Base-by-base conservation (phyloP, 768 basidiomycete species). In the Lentinus tigrinus region DNA sequence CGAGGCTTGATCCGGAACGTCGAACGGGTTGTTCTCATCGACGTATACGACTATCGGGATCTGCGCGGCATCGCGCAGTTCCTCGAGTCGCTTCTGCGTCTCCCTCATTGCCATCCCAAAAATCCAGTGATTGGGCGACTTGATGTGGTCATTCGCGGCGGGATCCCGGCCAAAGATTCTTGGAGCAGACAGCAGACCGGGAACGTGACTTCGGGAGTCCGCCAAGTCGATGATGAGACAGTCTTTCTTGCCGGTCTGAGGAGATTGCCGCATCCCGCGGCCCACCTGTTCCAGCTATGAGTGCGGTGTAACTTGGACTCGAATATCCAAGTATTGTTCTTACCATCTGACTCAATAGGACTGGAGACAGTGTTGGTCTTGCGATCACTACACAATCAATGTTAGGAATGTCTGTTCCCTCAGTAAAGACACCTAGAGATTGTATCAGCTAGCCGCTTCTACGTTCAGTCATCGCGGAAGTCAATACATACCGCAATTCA, bases 371-470 rank as follows among this genome's bases (percentile, higher is more conserved):
- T 2, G 95, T 98, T n/a, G 95, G 95, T 21, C 93, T 80, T 17
- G 91, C 93, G 19, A 98, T 75, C 36, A 98, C 70, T 8, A 98
- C 81, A 60, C 94, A 96, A 65, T 98, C 95, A 53, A 96, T 89
- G 57, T 91, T 91, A 2, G 95, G 95, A 52, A 97, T 93, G 74
- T 98, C 95, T n/a, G 94, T 85, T 4, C 95, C 95, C 75, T 97
- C 95, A 1, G 94, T 96, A 62, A 97, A 76, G 47, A 96, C 89
- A 19, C 93, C 93, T 88, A 52, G 31, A 42, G 0, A 38, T 39
- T 10, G 26, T 27, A 44, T 28, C n/a, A 38, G 16, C 10, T 9
- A 39, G n/a, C n/a, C n/a, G n/a, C n/a, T n/a, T n/a, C n/a, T n/a
- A n/a, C n/a, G n/a, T n/a, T n/a, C n/a, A n/a, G n/a, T n/a, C n/a